Conservation (phyloP, 495 filamentous ascomycete species). For the Darksidea phi region DNA sequence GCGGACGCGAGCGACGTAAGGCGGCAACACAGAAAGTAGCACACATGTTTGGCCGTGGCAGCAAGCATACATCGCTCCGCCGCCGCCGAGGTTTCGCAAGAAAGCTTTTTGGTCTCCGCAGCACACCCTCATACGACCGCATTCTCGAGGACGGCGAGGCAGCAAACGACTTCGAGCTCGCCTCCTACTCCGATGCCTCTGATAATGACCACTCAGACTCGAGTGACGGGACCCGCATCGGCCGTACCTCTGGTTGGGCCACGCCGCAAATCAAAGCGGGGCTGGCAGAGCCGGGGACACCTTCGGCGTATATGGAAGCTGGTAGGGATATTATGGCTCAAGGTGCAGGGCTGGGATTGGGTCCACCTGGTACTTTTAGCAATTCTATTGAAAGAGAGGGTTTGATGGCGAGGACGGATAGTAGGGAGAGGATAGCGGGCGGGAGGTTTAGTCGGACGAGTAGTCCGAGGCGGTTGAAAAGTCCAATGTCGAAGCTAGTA, state of each 20-base stretch:
- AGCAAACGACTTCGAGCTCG: conserved; percentile 48
- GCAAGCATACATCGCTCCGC: conserved; percentile 47
- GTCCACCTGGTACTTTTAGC: conserved; percentile 17
- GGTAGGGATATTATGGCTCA: conserved; percentile 26
- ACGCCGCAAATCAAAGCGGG: conserved; percentile 65
- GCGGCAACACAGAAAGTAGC: conserved; percentile 61
- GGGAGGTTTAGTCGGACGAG: conserved; percentile 59
- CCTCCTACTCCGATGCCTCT: conserved; percentile 47
- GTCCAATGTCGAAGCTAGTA: conserved; percentile 12
- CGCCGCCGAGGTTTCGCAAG: conserved; percentile 43
- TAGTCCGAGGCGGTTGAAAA: conserved; percentile 56
- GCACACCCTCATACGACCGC: conserved; percentile 66
- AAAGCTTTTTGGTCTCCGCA: conserved; percentile 58
- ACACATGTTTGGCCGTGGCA: conserved; percentile 44
- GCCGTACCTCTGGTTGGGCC: conserved; percentile 60
- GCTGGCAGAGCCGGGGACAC: conserved; percentile 54
- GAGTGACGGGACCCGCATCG: conserved; percentile 53
- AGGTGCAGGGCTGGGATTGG: conserved; percentile 34
- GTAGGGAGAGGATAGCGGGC: conserved; percentile 64
- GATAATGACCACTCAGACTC: conserved; percentile 52
- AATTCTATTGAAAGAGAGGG: conserved; percentile 70
- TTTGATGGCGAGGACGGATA: conserved; percentile 75
- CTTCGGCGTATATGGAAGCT: conserved; percentile 44
- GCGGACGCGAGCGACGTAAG: conserved; percentile 69
- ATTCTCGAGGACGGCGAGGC: conserved; percentile 75